Percentiles rank a stretch among this genome's conserved stretches.
phyloP scores from a whole-genome alignment of 192 early-diverging fungal genomes.

The Rhizophlyctis rosea region DNA sequence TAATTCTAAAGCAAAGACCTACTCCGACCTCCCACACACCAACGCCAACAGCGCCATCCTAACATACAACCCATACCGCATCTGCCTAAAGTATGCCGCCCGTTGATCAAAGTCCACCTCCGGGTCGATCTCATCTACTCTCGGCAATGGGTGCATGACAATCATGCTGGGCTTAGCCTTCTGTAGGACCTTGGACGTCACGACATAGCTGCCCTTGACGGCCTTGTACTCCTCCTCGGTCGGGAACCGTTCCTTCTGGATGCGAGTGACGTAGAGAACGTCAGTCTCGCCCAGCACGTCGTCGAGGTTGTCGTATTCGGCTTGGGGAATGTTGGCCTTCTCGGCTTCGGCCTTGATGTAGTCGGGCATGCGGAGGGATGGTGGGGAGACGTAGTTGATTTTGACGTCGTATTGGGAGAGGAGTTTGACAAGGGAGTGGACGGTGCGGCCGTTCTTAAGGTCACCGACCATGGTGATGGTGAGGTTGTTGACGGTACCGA shows the following conservation, averaged over 20 bases:
- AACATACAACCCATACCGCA: constrained; percentile 96
- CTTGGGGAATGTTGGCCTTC: constrained; percentile 52
- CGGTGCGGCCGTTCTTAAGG: constrained; percentile 95
- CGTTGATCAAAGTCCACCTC: constrained; percentile 98
- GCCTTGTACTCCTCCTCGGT: constrained; percentile 74
- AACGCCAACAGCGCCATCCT: constrained; percentile 96
- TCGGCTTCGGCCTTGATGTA: constrained; percentile 58
- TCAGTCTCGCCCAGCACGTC: constrained; percentile 82
- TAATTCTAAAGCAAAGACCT: no score
- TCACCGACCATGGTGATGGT: constrained; percentile 95
- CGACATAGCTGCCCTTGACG: constrained; percentile 72
- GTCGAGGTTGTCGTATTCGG: constrained; percentile 68
- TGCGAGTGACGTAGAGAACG: constrained; percentile 94
- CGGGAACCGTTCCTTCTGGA: constrained; percentile 94
- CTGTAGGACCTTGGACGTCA: constrained; percentile 82
- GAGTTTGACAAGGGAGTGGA: constrained; percentile 90
- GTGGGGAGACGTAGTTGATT: constrained; percentile 87
- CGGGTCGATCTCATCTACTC: constrained; percentile 91
- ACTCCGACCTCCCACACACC: constrained; percentile 44
- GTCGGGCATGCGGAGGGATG: constrained; percentile 78
- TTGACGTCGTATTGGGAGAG: constrained; percentile 90
- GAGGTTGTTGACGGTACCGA: constrained; percentile 93
- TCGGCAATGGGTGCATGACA: constrained; percentile 97
- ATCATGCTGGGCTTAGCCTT: constrained; percentile 95
- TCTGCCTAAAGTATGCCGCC: constrained; percentile 97